Evolutionary conservation across 208 protist species (phyloP), one percentile per base, ranked within the genome.

Genomic region (Phytomonas serpens): DNA sequence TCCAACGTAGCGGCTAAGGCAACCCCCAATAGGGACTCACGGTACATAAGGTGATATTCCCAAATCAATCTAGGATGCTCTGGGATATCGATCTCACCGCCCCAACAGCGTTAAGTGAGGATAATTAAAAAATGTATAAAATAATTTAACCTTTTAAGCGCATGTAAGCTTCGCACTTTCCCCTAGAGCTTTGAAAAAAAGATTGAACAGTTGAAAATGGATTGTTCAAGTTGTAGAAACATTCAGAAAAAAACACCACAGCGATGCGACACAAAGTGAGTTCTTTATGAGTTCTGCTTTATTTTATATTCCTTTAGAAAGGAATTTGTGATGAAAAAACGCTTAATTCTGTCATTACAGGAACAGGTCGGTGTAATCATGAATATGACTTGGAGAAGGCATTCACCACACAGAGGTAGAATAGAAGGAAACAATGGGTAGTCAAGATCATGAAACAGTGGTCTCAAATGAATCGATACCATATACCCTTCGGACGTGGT

Each of bases 1-100:
- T 78, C 77, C 40, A 96, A 75, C 14, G 91, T 84, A 37, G 84
- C 75, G n/a, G 74, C 81, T 38, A 96, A 77, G 5, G 91, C 88
- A 9, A 85, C 47, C 14, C 87, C 91, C 4, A 91, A 57, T 33
- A 96, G 67, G 31, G 68, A 90, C 36, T 93, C 79, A 33, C 88
- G 87, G 69, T 94, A 94, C 91, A 96, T 96, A 57, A 1, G 19
- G 47, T 57, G 23, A 27, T 57, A 27, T 57, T 57, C 47, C 47
- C 19, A 27, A 57, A 57, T 57, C 19, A 27, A 57, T 27, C 47
- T 27, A 57, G 23, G 19, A 57, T 19, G 19, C 5, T 23, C 10
- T 57, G 27, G 19, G 19, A 27, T 57, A 1, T 27, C 47, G 27
- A 19, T 14, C 38, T 37, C 62, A 19, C 23, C 19, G 27, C 27